Percentiles rank a stretch among this genome's conserved stretches.
Conservation (phyloP, 148 eudicot genomes). For the Camellia japonica region DNA sequence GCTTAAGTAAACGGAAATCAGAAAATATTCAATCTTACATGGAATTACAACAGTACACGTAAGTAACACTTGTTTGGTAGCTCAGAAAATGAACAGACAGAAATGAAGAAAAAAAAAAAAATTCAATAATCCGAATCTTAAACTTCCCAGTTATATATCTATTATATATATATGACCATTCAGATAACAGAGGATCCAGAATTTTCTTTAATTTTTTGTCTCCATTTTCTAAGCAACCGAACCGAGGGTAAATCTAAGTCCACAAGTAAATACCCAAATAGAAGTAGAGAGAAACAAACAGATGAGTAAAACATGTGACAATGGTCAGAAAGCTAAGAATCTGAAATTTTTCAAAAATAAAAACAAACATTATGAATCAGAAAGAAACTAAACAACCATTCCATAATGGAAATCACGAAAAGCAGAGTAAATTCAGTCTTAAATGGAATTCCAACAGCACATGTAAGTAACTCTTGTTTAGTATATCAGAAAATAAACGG, state of each 20-base stretch:
- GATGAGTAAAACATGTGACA: no score
- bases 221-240: no score
- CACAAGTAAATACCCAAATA: no score
- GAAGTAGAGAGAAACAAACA: no score
- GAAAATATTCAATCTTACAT: slow-evolving; percentile 12
- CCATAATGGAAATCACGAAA: no score
- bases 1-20: slow-evolving; percentile 8
- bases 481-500: slow-evolving; percentile 4
- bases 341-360: no score
- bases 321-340: no score
- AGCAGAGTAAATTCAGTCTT: slow-evolving; percentile 16
- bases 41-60: slow-evolving; percentile 9
- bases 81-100: background rate
- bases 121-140: background rate
- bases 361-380: no score
- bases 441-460: slow-evolving; percentile 18
- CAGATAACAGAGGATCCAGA: no score
- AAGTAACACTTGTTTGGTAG: background rate
- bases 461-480: slow-evolving; percentile 13
- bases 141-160: background rate
- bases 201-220: no score
- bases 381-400: no score
- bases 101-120: background rate
- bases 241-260: no score
- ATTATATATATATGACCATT: background rate